Conservation (phyloP, 352 stramenopile species). For the Phytopythium oedochilum region DNA sequence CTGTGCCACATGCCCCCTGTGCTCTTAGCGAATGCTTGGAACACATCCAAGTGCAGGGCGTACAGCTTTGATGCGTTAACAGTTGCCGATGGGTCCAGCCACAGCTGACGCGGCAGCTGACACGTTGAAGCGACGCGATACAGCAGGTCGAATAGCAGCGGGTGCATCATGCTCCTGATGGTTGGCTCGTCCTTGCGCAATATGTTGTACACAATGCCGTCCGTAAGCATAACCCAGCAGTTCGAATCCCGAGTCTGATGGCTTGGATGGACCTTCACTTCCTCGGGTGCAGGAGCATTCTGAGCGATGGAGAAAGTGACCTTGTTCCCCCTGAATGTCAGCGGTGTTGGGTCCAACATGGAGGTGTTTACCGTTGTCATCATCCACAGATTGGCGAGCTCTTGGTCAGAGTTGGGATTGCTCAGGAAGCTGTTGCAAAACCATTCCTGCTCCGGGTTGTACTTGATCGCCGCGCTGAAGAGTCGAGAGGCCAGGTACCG, state of each 20-base stretch:
- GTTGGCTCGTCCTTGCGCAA: conserved; percentile 32
- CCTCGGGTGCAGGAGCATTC: not conserved
- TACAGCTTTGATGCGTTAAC: conserved; percentile 24
- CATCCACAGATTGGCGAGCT: conserved; percentile 60
- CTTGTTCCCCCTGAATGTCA: conserved; percentile 15
- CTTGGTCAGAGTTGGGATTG: conserved; percentile 42
- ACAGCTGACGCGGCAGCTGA: conserved; percentile 23
- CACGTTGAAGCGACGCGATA: conserved; percentile 26
- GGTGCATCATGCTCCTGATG: conserved; percentile 48
- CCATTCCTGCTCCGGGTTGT: conserved; percentile 59
- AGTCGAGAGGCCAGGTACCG: conserved; percentile 56
- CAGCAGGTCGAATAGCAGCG: conserved; percentile 39
- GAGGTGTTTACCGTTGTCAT: conserved; percentile 59
- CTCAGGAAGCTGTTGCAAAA: conserved; percentile 59
- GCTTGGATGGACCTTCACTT: not conserved
- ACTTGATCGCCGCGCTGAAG: conserved; percentile 50
- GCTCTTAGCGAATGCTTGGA: conserved; percentile 55
- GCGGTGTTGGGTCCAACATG: conserved; percentile 11
- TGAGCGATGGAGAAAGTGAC: conserved; percentile 17
- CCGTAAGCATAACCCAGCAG: conserved; percentile 69
- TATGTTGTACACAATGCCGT: conserved; percentile 57
- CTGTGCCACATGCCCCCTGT: conserved; percentile 33
- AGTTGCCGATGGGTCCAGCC: not conserved
- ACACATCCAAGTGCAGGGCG: conserved; percentile 61
- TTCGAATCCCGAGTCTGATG: conserved; percentile 34